phyloP scores from a whole-genome alignment of 2,329 filamentous ascomycete species.

The Aspergillus texensis region DNA sequence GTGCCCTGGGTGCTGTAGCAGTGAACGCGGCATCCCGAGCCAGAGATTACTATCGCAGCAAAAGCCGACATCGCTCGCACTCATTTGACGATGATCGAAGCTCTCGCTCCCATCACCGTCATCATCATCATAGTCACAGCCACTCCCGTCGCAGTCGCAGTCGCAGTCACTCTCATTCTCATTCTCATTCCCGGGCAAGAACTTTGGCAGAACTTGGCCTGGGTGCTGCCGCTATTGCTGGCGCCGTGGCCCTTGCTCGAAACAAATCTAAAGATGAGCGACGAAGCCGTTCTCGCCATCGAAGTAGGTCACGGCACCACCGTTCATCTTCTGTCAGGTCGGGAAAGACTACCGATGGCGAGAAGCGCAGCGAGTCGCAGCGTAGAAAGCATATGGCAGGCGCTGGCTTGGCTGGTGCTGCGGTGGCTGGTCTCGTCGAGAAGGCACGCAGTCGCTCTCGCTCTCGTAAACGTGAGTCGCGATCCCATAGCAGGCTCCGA shows the following conservation, averaged over 20 bases:
- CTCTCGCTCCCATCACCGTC: constrained; percentile 35
- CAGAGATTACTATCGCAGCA: constrained; percentile 52
- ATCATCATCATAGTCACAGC: constrained; percentile 32
- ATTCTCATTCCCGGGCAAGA: constrained; percentile 53
- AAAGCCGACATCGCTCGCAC: constrained; percentile 46
- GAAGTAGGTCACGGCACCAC: constrained; percentile 51
- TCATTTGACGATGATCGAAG: constrained; percentile 45
- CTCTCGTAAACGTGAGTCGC: constrained; percentile 51
- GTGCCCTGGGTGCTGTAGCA: constrained; percentile 62
- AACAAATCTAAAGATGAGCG: constrained; percentile 56
- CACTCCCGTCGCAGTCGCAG: constrained; percentile 32
- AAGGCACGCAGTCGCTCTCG: constrained; percentile 61
- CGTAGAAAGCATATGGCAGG: constrained; percentile 63
- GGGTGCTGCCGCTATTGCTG: constrained; percentile 62
- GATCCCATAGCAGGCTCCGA: constrained; percentile 58
- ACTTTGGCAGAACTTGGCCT: constrained; percentile 56
- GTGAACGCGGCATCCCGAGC: constrained; percentile 59
- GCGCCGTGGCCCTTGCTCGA: constrained; percentile 60
- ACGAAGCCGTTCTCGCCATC: constrained; percentile 45
- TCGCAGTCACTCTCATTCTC: constrained; percentile 50
- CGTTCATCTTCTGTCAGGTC: constrained; percentile 34
- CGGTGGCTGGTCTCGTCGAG: constrained; percentile 63
- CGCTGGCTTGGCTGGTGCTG: constrained; percentile 64
- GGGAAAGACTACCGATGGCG: constrained; percentile 22
- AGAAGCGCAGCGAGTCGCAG: constrained; percentile 47